Conservation (phyloP, 768 basidiomycete species). For the Lentinula detonsa region DNA sequence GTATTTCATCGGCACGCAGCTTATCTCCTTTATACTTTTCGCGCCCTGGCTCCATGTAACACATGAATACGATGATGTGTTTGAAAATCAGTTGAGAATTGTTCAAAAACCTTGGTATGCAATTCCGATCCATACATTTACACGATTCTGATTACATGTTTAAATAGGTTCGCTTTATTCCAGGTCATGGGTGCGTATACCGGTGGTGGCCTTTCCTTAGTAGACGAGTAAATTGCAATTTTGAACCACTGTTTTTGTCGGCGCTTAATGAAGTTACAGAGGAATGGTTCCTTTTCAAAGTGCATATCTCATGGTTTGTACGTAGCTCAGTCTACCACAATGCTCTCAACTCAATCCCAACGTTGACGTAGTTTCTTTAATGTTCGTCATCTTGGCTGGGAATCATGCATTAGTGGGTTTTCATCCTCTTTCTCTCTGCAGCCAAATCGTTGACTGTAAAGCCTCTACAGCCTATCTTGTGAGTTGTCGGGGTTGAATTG, state of each 20-base stretch:
- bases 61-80: conserved; percentile 42
- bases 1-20: conserved; percentile 61
- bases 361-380: conserved; percentile 35
- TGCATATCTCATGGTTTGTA: conserved; percentile 61
- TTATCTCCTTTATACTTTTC: conserved; percentile 51
- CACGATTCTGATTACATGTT: not conserved
- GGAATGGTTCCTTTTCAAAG: conserved; percentile 67
- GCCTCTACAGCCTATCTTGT: conserved; percentile 51
- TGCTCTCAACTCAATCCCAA: not conserved
- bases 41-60: conserved; percentile 52
- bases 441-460: too few relatives aligned
- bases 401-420: conserved; percentile 66
- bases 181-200: conserved; percentile 48
- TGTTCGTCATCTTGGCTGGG: conserved; percentile 65
- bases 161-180: conserved; percentile 36
- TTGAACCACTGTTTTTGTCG: not conserved
- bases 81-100: conserved; percentile 38
- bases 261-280: conserved; percentile 17
- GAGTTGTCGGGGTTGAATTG: conserved; percentile 16
- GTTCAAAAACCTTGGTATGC: conserved; percentile 57
- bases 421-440: not conserved
- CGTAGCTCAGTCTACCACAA: conserved; percentile 7
- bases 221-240: conserved; percentile 40
- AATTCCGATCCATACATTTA: not conserved
- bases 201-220: conserved; percentile 64